Percentiles rank a stretch among this genome's conserved stretches.
These are phyloP conservation scores for Ulvella scutata DNA, from an alignment of 139 green algal genomes.

Conservation along the genomic window DNA sequence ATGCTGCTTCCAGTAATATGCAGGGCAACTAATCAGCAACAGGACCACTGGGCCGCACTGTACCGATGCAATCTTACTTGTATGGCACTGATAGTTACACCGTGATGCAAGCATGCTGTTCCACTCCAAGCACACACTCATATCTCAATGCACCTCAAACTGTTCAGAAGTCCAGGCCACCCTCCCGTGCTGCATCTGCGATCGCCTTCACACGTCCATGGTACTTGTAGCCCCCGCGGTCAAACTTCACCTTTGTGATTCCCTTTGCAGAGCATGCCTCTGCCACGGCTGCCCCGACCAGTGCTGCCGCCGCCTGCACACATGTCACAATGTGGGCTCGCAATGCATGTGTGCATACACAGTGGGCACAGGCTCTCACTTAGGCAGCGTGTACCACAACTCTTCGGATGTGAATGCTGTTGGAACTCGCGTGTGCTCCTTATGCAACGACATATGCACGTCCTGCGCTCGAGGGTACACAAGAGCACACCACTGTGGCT, in stretches of 20 bases:
- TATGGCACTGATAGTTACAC: no score
- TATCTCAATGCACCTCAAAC: no score
- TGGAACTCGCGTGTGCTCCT: no score
- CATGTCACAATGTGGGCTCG: not conserved
- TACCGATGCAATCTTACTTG: no score
- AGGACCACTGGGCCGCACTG: no score
- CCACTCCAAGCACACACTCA: no score
- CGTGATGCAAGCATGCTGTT: no score
- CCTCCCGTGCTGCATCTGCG: conserved; percentile 74
- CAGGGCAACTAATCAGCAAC: no score
- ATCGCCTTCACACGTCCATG: conserved; percentile 79
- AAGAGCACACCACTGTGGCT: not conserved
- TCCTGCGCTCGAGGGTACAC: no score
- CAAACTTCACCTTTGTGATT: conserved; percentile 83
- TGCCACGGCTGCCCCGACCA: conserved; percentile 80
- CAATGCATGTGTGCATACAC: not conserved
- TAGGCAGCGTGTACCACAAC: not conserved
- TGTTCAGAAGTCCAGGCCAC: conserved; percentile 75
- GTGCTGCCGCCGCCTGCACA: conserved; percentile 44
- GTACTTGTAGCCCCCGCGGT: conserved; percentile 88
- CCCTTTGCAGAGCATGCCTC: conserved; percentile 62
- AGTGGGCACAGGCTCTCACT: not conserved
- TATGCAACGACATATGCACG: no score
- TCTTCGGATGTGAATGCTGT: no score
- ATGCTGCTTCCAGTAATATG: no score